These are phyloP conservation scores for Fusarium sp. DNA, from an alignment of 2,329 filamentous ascomycete species.

Conservation along the genomic window DNA sequence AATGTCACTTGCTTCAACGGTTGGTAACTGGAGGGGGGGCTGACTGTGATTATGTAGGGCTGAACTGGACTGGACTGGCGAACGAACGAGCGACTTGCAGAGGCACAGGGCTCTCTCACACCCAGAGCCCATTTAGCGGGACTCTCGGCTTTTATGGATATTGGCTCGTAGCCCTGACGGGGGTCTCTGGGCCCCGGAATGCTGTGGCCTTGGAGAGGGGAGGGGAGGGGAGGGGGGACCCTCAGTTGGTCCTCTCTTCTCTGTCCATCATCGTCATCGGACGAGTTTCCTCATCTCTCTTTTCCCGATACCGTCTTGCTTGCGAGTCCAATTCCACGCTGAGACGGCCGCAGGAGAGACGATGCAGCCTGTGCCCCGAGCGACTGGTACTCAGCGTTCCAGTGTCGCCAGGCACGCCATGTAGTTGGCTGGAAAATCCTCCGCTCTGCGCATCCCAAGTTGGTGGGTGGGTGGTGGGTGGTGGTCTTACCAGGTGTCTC, in stretches of 20 bases:
- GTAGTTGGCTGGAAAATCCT: conserved; percentile 34
- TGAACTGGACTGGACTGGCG: conserved; percentile 22
- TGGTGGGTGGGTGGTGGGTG: conserved; percentile 12
- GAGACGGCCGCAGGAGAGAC: conserved; percentile 18
- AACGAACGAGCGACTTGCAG: conserved; percentile 19
- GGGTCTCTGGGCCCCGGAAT: conserved; percentile 12
- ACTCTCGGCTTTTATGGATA: conserved; percentile 38
- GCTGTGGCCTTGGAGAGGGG: conserved; percentile 6
- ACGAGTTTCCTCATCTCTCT: conserved; percentile 37
- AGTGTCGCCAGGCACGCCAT: conserved; percentile 28
- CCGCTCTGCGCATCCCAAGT: conserved; percentile 21
- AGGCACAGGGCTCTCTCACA: conserved; percentile 14
- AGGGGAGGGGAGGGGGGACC: conserved; percentile 3
- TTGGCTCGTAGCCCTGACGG: conserved; percentile 19
- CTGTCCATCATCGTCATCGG: conserved; percentile 21
- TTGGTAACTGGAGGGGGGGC: background rate
- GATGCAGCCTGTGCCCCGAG: conserved; percentile 12
- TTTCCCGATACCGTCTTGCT: conserved; percentile 25
- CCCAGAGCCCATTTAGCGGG: conserved; percentile 30
- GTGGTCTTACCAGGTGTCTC: conserved; percentile 34
- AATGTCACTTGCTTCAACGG: conserved; percentile 3
- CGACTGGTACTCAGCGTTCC: conserved; percentile 19
- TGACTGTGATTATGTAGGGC: conserved; percentile 36
- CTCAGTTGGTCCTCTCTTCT: conserved; percentile 7
- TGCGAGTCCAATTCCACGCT: conserved; percentile 22